Conservation (phyloP, 257 asterid species). For the Jasminum sambac region DNA sequence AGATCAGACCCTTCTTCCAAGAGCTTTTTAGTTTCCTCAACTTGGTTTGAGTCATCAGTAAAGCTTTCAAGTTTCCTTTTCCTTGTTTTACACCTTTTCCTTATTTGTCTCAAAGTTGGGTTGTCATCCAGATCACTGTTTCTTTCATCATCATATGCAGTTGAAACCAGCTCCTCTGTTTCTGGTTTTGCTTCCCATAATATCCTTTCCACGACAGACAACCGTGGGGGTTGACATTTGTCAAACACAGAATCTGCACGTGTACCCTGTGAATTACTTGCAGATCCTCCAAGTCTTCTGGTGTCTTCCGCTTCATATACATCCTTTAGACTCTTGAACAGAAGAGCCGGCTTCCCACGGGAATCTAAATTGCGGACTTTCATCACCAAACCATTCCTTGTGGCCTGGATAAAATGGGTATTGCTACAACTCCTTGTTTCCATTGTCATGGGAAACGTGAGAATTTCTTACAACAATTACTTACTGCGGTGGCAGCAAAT, state of each 20-base stretch:
- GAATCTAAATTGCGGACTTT: conserved; percentile 40
- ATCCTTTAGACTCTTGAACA: conserved; percentile 46
- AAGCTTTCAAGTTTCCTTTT: conserved; percentile 33
- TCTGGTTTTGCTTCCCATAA: conserved; percentile 33
- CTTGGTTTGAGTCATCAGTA: conserved; percentile 13
- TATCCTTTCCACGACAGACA: conserved; percentile 40
- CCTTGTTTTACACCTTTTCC: conserved; percentile 33
- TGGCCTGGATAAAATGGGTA: conserved; percentile 52
- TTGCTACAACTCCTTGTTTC: conserved; percentile 43
- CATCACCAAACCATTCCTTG: conserved; percentile 40
- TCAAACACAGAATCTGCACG: conserved; percentile 23
- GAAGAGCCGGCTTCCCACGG: conserved; percentile 40
- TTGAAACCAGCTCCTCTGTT: conserved; percentile 22
- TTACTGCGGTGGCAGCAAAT: conserved; percentile 19
- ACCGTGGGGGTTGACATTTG: conserved; percentile 29
- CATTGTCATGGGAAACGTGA: conserved; percentile 36
- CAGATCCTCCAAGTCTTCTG: conserved; percentile 24
- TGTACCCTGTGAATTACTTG: not conserved
- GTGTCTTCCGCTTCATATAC: conserved; percentile 41
- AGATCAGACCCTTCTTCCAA: conserved; percentile 37
- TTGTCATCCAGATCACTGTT: conserved; percentile 23
- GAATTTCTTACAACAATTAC: conserved; percentile 10
- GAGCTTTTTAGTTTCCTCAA: conserved; percentile 12
- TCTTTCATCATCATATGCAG: conserved; percentile 26
- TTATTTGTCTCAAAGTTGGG: conserved; percentile 41